These are phyloP conservation scores for Jatropha curcas DNA, from an alignment of 345 rosid species.

Conservation along the genomic window DNA sequence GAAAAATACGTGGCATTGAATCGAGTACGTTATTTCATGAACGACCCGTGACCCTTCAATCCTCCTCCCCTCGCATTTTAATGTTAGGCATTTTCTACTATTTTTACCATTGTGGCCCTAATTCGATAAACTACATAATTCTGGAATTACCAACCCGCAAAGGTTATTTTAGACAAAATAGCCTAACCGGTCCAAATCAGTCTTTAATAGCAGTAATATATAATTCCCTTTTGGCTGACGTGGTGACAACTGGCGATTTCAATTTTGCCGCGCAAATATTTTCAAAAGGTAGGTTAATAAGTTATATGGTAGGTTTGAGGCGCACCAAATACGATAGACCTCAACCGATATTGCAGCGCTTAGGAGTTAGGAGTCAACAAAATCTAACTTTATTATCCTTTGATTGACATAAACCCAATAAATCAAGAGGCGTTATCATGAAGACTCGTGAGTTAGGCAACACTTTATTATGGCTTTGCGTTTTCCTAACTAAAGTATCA, in stretches of 20 bases:
- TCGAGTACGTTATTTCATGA: neutral
- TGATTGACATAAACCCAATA: neutral
- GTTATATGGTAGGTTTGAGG: slow-evolving; percentile 1
- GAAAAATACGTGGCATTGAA: too few relatives aligned
- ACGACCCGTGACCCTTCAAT: neutral
- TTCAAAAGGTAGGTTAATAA: slow-evolving; percentile 25
- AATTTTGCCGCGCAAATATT: slow-evolving; percentile 30
- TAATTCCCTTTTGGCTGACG: neutral
- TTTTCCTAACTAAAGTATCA: too few relatives aligned
- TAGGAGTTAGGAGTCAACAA: too few relatives aligned
- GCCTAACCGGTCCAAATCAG: neutral
- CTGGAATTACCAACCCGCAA: neutral
- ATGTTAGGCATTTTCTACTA: neutral
- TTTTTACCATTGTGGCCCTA: slow-evolving; percentile 27
- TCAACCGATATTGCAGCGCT: too few relatives aligned
- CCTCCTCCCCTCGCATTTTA: neutral
- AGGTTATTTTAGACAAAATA: slow-evolving; percentile 4
- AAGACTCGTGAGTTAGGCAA: neutral
- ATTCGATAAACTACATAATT: too few relatives aligned
- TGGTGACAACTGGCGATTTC: neutral
- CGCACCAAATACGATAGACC: slow-evolving; percentile 16
- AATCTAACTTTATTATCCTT: neutral
- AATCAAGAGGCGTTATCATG: neutral
- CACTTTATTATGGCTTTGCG: too few relatives aligned
- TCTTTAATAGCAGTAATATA: neutral